Conservation (phyloP, 1,284 basidiomycete genomes). For the Ganoderma meredithae region DNA sequence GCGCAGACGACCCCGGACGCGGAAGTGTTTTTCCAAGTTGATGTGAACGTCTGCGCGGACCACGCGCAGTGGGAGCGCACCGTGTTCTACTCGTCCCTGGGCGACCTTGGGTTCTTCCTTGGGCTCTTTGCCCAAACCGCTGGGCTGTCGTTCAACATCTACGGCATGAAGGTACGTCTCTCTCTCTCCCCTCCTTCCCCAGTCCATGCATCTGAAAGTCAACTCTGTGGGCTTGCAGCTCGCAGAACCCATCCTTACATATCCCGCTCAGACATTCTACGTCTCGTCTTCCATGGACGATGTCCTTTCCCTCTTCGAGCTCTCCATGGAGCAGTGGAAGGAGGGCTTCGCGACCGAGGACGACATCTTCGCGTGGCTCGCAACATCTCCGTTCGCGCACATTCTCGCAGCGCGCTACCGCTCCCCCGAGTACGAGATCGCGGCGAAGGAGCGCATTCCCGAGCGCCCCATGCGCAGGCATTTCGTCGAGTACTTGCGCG, state of each 20-base stretch:
- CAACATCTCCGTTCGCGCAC: constrained; percentile 59
- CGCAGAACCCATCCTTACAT: constrained; percentile 34
- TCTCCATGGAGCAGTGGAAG: constrained; percentile 58
- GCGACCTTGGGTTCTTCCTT: constrained; percentile 74
- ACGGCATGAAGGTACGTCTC: constrained; percentile 63
- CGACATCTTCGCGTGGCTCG: constrained; percentile 65
- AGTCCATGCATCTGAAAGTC: not conserved
- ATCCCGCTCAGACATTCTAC: constrained; percentile 39
- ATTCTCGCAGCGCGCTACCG: constrained; percentile 38
- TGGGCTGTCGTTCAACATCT: constrained; percentile 56
- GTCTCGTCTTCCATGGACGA: constrained; percentile 50
- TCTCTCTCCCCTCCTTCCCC: not conserved
- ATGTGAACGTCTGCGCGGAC: constrained; percentile 64
- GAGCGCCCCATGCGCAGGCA: constrained; percentile 66
- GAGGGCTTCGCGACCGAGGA: constrained; percentile 60
- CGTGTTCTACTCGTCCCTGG: constrained; percentile 65
- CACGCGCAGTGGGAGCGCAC: constrained; percentile 56
- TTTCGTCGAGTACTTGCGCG: constrained; percentile 54
- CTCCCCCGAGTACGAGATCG: constrained; percentile 33
- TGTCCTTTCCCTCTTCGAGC: constrained; percentile 62
- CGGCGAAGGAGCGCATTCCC: constrained; percentile 51
- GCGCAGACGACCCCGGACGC: not conserved
- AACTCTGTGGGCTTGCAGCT: constrained; percentile 46
- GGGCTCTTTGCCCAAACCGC: constrained; percentile 57
- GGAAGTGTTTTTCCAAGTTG: constrained; percentile 57